These are phyloP conservation scores for Amanita phalloides DNA, from an alignment of 768 basidiomycete species.

Conservation along the genomic window DNA sequence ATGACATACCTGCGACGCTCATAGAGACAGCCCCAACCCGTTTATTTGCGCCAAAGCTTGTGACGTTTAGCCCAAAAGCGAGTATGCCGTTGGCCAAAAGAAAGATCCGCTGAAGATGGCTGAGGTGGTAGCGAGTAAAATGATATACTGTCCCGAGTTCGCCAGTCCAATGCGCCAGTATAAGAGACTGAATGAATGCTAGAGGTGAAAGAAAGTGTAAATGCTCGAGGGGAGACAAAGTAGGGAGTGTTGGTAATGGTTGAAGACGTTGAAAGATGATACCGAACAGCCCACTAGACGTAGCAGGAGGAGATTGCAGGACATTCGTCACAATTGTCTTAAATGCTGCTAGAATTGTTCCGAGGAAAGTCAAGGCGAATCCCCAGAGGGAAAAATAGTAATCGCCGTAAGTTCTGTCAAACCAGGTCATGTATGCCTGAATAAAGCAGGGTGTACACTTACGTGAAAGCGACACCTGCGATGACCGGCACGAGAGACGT, in stretches of 20 bases:
- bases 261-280: neutral
- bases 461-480: slow-evolving; percentile 88
- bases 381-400: slow-evolving; percentile 87
- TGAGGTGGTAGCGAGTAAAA: slow-evolving; percentile 9
- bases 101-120: slow-evolving; percentile 29
- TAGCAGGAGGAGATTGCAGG: slow-evolving; percentile 40
- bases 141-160: slow-evolving; percentile 56
- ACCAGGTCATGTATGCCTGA: neutral
- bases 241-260: slow-evolving; percentile 12
- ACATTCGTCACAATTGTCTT: slow-evolving; percentile 91
- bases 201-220: slow-evolving; percentile 86
- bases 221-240: slow-evolving; percentile 62
- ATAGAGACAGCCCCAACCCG: slow-evolving; percentile 83
- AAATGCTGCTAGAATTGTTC: slow-evolving; percentile 84
- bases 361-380: slow-evolving; percentile 78
- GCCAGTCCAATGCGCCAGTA: slow-evolving; percentile 69
- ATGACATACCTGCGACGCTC: slow-evolving; percentile 71
- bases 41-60: slow-evolving; percentile 94
- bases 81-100: slow-evolving; percentile 73
- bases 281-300: neutral
- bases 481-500: slow-evolving; percentile 77
- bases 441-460: slow-evolving; percentile 17
- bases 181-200: slow-evolving; percentile 79
- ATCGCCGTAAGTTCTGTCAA: slow-evolving; percentile 82
- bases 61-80: slow-evolving; percentile 89